These are phyloP conservation scores for Penicillium ucsense DNA, from an alignment of 495 filamentous ascomycete genomes.

Conservation along the genomic window DNA sequence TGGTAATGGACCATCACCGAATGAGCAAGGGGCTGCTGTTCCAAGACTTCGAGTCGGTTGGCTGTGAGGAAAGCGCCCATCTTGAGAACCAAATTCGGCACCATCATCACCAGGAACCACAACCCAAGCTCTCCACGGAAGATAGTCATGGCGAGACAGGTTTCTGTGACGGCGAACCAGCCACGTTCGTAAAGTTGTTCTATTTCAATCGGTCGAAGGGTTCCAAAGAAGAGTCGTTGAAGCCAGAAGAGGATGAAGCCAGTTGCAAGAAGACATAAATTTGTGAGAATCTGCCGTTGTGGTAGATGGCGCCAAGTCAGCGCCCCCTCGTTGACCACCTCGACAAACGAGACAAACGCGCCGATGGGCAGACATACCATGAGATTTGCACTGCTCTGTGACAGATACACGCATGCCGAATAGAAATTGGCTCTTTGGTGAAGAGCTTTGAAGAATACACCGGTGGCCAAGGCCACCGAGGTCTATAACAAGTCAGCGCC, in stretches of 20 bases:
- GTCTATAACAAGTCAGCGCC: conserved; percentile 36
- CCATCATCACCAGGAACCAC: conserved; percentile 94
- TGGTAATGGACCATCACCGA: conserved; percentile 83
- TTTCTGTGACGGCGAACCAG: conserved; percentile 96
- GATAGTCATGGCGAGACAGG: conserved; percentile 97
- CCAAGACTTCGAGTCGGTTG: conserved; percentile 84
- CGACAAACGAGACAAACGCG: too few species aligned
- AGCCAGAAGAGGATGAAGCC: conserved; percentile 73
- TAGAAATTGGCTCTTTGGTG: conserved; percentile 96
- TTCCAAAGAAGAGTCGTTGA: conserved; percentile 84
- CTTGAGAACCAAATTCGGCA: conserved; percentile 81
- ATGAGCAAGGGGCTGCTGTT: conserved; percentile 90
- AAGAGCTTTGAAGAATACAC: conserved; percentile 80
- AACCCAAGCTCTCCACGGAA: conserved; percentile 90
- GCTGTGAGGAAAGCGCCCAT: conserved; percentile 98
- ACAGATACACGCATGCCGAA: conserved; percentile 88
- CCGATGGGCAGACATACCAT: conserved; percentile 49
- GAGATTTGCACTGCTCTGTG: conserved; percentile 88
- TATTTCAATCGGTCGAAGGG: conserved; percentile 83
- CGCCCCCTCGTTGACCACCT: neutral
- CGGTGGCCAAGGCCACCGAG: conserved; percentile 68
- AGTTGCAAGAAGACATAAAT: conserved; percentile 69
- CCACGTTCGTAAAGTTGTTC: conserved; percentile 95
- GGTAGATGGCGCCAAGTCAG: conserved; percentile 2
- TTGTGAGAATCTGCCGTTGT: conserved; percentile 65